Base-by-base conservation (phyloP, 2,329 filamentous ascomycete species). In the Sphaerulina vaccinii region DNA sequence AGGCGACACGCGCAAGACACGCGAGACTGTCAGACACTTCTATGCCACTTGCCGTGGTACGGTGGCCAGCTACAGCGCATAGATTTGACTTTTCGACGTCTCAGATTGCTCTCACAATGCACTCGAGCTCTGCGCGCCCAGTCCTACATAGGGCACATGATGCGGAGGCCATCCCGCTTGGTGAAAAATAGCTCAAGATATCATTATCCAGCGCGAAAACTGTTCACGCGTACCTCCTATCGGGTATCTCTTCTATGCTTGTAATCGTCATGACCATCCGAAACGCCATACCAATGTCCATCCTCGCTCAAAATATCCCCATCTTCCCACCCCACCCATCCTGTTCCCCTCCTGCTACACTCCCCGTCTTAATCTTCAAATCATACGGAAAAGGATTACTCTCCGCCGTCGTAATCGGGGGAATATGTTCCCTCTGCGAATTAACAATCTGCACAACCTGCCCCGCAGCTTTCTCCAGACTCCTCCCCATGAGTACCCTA, bases 381-480 rank as follows among this genome's bases (percentile, higher is more conserved):
- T 91, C 87, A 72, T 95, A 97, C 0, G 92, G 92, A 66, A 97
- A 99, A 0, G 93, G 92, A 69, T 97, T 97, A 41, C 87, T 78
- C 57, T 92, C 89, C 67, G 85, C 90, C 18, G 90, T 93, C 7
- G 90, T 96, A 64, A 97, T 97, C 44, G 92, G 93, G 1, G 93
- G 93, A 60, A 99, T 97, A 71, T 97, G 93, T 65, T 95, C 89
- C 70, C 95, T 95, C 71, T 96, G 87, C 45, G 82, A 77, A 72
- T 95, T 95, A 64, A 89, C 90, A 48, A 88, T 87, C 56, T 84
- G 86, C 62, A 96, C 83, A 63, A 96, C 92, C 73, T 96, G 95
- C 77, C 95, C 83, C 52, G 88, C 87, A 5, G 90, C 88, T 56
- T 90, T 88, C 58, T 90, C 83, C 49, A 99, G 82, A 37, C 89